Percentiles rank a stretch among this genome's conserved stretches.
Evolutionary conservation across 192 early-diverging fungal genomes (phyloP).

Genomic region (Backusella sp.): DNA sequence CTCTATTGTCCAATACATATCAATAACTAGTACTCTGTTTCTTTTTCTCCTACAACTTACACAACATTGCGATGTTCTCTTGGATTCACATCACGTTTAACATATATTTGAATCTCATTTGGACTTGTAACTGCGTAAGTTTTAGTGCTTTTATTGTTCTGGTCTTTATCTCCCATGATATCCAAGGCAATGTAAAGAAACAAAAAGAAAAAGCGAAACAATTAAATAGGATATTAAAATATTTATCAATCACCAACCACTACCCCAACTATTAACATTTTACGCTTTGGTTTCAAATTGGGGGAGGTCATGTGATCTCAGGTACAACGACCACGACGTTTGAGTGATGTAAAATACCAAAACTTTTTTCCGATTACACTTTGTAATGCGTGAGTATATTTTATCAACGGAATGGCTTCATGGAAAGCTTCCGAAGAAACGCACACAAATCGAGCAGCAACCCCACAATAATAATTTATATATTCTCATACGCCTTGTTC

Average conservation of each 20-base stretch:
- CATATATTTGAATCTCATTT: slow-evolving; percentile 5
- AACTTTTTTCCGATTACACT: neutral
- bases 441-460: neutral
- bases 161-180: neutral
- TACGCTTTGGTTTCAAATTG: neutral
- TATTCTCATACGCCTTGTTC: neutral
- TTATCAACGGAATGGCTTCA: neutral
- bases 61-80: slow-evolving; percentile 34
- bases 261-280: slow-evolving; percentile 2
- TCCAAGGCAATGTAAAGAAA: neutral
- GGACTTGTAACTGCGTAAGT: neutral
- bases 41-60: slow-evolving; percentile 15
- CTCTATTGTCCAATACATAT: slow-evolving; percentile 9
- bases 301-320: neutral
- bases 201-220: neutral
- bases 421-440: neutral
- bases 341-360: neutral
- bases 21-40: neutral
- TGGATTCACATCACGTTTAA: slow-evolving; percentile 10
- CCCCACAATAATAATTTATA: neutral
- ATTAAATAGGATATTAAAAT: neutral
- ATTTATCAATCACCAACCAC: neutral
- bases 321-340: neutral
- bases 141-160: neutral
- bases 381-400: neutral